Evolutionary conservation across 2,329 filamentous ascomycete genomes (phyloP).

Genomic region (Xylariaceae sp.): DNA sequence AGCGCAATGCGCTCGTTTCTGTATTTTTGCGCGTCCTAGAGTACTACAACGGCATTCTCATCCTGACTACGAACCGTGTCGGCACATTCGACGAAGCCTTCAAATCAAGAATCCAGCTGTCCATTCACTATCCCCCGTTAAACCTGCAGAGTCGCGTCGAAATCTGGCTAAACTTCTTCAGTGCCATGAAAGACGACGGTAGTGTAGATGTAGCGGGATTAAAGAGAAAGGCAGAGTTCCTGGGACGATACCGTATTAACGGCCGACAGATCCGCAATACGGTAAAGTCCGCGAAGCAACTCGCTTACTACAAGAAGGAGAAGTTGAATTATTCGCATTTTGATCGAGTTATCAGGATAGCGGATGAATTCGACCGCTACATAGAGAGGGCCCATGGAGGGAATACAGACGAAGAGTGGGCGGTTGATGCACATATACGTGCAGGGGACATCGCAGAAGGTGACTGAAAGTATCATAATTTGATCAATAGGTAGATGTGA

Average conservation of each 20-base stretch:
- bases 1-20: conserved; percentile 35
- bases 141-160: not conserved
- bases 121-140: not conserved
- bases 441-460: no score
- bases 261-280: conserved; percentile 5
- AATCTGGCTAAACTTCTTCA: not conserved
- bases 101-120: conserved; percentile 1
- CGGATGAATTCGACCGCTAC: no score
- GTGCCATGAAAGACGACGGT: not conserved
- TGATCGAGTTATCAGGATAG: no score
- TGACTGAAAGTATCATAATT: no score
- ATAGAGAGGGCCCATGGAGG: no score
- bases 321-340: no score
- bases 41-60: conserved; percentile 3
- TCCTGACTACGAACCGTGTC: not conserved
- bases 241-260: conserved; percentile 2
- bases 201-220: not conserved
- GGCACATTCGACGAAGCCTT: conserved; percentile 1
- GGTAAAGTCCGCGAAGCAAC: conserved; percentile 2
- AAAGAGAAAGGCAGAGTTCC: not conserved
- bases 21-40: conserved; percentile 24
- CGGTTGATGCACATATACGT: no score
- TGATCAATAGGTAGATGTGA: no score
- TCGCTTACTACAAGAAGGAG: conserved; percentile 10
- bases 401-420: no score